Conservation (phyloP, 176 grass and related monocot genomes). For the Ampelocalamus luodianensis region DNA sequence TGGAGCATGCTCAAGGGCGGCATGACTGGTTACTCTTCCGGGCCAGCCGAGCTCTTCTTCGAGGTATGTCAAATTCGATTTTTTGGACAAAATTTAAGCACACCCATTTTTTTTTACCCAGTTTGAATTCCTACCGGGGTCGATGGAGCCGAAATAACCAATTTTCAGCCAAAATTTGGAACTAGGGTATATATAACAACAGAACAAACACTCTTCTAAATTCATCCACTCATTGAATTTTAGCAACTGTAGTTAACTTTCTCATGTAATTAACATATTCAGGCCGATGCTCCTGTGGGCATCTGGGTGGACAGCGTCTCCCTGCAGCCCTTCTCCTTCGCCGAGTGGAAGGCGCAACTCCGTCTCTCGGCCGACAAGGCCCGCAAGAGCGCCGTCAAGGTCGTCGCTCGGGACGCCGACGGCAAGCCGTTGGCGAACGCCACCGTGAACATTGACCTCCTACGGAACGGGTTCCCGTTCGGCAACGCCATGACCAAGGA, state of each 20-base stretch:
- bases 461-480: constrained; percentile 49
- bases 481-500: constrained; percentile 47
- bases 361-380: constrained; percentile 24
- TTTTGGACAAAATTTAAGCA: no score
- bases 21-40: not conserved
- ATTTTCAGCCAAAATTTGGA: no score
- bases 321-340: constrained; percentile 63
- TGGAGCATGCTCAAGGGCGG: constrained; percentile 50
- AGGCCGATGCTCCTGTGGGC: constrained; percentile 41
- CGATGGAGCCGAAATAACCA: no score
- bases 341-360: constrained; percentile 61
- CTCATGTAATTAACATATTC: not conserved
- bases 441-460: constrained; percentile 38
- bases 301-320: constrained; percentile 71
- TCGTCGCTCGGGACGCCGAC: constrained; percentile 32
- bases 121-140: no score
- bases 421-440: constrained; percentile 44
- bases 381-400: constrained; percentile 11
- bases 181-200: no score
- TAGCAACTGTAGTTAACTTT: no score
- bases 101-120: no score
- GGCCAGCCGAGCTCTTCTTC: constrained; percentile 19
- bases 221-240: no score
- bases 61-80: no score
- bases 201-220: not conserved